phyloP scores from a whole-genome alignment of 2,329 filamentous ascomycete species.

The Calonectria ilicicola region DNA sequence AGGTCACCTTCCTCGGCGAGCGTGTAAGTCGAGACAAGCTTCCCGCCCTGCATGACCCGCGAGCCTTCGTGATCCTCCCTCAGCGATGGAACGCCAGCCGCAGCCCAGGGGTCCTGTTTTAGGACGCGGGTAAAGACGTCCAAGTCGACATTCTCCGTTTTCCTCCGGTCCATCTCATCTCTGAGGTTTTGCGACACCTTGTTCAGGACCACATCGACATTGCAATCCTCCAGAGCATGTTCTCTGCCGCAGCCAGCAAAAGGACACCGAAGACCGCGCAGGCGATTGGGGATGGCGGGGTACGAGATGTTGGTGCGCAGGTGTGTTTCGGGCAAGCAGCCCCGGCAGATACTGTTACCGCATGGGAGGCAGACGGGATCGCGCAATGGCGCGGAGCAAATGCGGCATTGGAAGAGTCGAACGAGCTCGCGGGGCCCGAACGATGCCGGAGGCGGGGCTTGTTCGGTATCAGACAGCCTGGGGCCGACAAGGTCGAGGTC shows the following conservation, averaged over 20 bases:
- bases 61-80: conserved; percentile 47
- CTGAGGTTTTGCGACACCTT: conserved; percentile 76
- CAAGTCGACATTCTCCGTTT: conserved; percentile 39
- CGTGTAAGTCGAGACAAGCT: conserved; percentile 74
- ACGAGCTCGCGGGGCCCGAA: conserved; percentile 55
- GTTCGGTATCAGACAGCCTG: not conserved
- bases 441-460: not conserved
- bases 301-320: conserved; percentile 80
- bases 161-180: conserved; percentile 60
- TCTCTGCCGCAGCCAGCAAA: conserved; percentile 74
- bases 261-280: conserved; percentile 80
- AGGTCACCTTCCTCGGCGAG: conserved; percentile 73
- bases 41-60: conserved; percentile 64
- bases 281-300: conserved; percentile 74
- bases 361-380: conserved; percentile 84
- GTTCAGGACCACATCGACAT: conserved; percentile 79
- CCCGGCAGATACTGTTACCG: conserved; percentile 80
- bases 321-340: conserved; percentile 77
- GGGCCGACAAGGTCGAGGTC: not conserved
- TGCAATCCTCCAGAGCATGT: conserved; percentile 83
- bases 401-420: conserved; percentile 80
- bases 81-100: conserved; percentile 56
- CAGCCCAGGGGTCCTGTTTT: conserved; percentile 52
- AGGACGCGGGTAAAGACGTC: conserved; percentile 53
- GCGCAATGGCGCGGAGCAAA: conserved; percentile 76